phyloP scores from a whole-genome alignment of 23 red algal species.

The Agarophyton chilense region DNA sequence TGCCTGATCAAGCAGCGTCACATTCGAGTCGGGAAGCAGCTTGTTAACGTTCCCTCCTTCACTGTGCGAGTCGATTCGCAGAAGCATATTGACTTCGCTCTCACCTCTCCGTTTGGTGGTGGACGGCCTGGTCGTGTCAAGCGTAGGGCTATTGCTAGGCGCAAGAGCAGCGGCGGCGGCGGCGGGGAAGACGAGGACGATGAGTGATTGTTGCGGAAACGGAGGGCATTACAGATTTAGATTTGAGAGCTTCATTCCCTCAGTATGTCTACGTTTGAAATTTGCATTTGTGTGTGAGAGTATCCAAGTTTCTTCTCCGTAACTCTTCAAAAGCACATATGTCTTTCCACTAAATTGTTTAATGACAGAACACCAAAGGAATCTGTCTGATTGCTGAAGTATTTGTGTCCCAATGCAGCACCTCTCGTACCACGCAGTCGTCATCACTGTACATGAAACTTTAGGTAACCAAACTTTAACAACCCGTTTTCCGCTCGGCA shows the following conservation, averaged over 20 bases:
- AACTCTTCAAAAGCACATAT: not conserved
- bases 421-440: no score
- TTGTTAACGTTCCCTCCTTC: conserved; percentile 97
- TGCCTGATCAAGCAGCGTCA: conserved; percentile 97
- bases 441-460: no score
- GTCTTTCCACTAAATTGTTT: not conserved
- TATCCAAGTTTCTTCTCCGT: not conserved
- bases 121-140: conserved; percentile 97
- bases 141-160: conserved; percentile 73
- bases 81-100: conserved; percentile 98
- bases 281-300: not conserved
- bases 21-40: conserved; percentile 98
- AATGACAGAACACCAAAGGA: not conserved
- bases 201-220: conserved; percentile 33
- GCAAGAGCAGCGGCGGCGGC: conserved; percentile 71
- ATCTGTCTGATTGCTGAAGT: not conserved
- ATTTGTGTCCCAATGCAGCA: no score
- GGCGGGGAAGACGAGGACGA: conserved; percentile 84
- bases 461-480: no score
- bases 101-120: conserved; percentile 95
- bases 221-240: no score
- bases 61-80: conserved; percentile 98
- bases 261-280: no score
- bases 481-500: no score
- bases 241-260: no score